These are phyloP conservation scores for Kazachstania viticola DNA, from an alignment of 805 yeast genomes.

Conservation along the genomic window DNA sequence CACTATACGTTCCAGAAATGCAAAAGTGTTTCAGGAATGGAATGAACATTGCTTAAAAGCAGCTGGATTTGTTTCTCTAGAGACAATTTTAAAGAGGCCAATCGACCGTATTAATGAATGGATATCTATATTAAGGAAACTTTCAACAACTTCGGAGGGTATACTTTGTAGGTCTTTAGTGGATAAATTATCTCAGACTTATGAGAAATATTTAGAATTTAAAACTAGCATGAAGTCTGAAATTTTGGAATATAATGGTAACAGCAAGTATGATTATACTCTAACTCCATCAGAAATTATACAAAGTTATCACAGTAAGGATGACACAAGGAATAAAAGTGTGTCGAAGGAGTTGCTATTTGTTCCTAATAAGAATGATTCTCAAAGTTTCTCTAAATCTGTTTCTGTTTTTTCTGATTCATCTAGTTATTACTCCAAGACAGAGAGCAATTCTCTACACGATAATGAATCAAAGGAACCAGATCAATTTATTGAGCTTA, in stretches of 20 bases:
- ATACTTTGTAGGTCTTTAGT: not conserved
- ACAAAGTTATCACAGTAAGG: constrained; percentile 13
- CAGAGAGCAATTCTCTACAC: not conserved
- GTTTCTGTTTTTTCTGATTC: constrained; percentile 1
- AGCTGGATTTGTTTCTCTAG: constrained; percentile 21
- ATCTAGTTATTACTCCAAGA: constrained; percentile 5
- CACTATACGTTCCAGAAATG: constrained; percentile 9
- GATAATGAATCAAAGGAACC: not conserved
- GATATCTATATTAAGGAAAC: constrained; percentile 7
- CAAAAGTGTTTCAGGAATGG: constrained; percentile 23
- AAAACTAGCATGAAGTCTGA: constrained; percentile 9
- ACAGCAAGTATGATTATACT: constrained; percentile 13
- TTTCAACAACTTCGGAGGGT: not conserved
- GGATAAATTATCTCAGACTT: constrained; percentile 2
- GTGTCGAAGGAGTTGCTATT: not conserved
- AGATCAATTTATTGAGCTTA: too few relatives aligned
- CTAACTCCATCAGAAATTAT: constrained; percentile 22
- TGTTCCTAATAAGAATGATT: not conserved
- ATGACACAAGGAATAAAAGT: not conserved
- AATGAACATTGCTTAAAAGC: constrained; percentile 23
- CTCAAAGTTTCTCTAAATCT: not conserved
- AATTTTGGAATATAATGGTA: constrained; percentile 10
- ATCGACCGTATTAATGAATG: constrained; percentile 22
- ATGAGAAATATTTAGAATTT: constrained; percentile 9
- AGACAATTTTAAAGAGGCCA: constrained; percentile 26